Evolutionary conservation across 2,329 filamentous ascomycete species (phyloP).

Genomic region (Trichoderma brevicompactum): DNA sequence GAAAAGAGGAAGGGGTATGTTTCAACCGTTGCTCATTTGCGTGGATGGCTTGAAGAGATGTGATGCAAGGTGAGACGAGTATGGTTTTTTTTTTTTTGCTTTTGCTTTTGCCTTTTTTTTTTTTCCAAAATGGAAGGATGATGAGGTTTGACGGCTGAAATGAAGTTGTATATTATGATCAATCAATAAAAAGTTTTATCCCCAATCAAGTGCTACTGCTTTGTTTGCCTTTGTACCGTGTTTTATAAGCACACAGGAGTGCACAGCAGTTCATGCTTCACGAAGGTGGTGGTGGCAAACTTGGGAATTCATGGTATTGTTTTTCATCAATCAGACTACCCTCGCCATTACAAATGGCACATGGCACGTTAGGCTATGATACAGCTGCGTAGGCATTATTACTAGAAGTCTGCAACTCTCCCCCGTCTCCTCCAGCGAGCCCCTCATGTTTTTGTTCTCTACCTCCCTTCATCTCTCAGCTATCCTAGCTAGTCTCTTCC

Average conservation of each 20-base stretch:
- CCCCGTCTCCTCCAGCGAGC: neutral
- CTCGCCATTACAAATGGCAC: neutral
- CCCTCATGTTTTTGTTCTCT: neutral
- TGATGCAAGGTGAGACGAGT: neutral
- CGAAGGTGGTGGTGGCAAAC: neutral
- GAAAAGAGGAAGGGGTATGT: neutral
- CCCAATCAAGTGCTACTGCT: neutral
- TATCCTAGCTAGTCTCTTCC: neutral
- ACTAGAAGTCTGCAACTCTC: neutral
- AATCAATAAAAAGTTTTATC: constrained; percentile 25
- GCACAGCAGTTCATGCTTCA: neutral
- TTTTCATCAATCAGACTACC: neutral
- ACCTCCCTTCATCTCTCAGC: neutral
- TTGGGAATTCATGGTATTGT: neutral
- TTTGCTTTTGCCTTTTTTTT: too few relatives aligned
- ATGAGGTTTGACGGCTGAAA: constrained; percentile 4
- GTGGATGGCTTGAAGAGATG: constrained; percentile 1
- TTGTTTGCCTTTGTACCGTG: neutral
- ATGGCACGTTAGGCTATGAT: constrained; percentile 30
- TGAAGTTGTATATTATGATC: constrained; percentile 28
- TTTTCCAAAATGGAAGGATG: neutral
- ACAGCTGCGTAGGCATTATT: constrained; percentile 30
- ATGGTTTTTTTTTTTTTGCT: neutral
- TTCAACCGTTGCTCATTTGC: neutral
- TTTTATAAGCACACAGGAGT: neutral